These are phyloP conservation scores for Phytophthora fragariae DNA, from an alignment of 352 stramenopile species.

Conservation along the genomic window DNA sequence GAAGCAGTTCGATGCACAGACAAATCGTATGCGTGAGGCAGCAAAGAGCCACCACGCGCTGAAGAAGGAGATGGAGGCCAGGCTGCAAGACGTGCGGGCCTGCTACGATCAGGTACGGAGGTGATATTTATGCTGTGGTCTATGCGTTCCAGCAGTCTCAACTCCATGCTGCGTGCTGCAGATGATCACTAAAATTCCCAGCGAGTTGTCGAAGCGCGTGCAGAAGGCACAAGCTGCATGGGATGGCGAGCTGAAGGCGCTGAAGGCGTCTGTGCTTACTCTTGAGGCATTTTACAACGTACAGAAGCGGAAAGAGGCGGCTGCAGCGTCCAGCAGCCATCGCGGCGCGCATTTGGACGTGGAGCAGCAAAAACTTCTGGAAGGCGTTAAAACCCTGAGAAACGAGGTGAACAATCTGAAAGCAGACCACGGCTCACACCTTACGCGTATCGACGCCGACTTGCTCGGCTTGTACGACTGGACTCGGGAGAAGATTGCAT, in stretches of 20 bases:
- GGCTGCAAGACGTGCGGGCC: slow-evolving; percentile 49
- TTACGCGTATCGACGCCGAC: slow-evolving; percentile 48
- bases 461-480: slow-evolving; percentile 72
- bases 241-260: slow-evolving; percentile 44
- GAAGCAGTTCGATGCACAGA: slow-evolving; percentile 69
- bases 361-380: slow-evolving; percentile 30
- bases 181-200: slow-evolving; percentile 61
- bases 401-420: slow-evolving; percentile 32
- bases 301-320: slow-evolving; percentile 25
- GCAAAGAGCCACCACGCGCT: slow-evolving; percentile 50
- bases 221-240: slow-evolving; percentile 54
- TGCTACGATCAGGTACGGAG: slow-evolving; percentile 48
- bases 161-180: slow-evolving; percentile 9
- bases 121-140: neutral
- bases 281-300: slow-evolving; percentile 36
- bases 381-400: slow-evolving; percentile 32
- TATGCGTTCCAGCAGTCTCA: too few relatives aligned
- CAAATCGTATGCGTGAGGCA: slow-evolving; percentile 63
- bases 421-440: slow-evolving; percentile 44
- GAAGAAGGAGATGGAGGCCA: slow-evolving; percentile 53
- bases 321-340: slow-evolving; percentile 1
- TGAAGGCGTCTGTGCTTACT: slow-evolving; percentile 47
- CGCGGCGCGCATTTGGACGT: neutral
- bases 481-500: slow-evolving; percentile 47
- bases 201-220: slow-evolving; percentile 60